Conservation (phyloP, 2,329 filamentous ascomycete species). For the Aureobasidium leucospermi region DNA sequence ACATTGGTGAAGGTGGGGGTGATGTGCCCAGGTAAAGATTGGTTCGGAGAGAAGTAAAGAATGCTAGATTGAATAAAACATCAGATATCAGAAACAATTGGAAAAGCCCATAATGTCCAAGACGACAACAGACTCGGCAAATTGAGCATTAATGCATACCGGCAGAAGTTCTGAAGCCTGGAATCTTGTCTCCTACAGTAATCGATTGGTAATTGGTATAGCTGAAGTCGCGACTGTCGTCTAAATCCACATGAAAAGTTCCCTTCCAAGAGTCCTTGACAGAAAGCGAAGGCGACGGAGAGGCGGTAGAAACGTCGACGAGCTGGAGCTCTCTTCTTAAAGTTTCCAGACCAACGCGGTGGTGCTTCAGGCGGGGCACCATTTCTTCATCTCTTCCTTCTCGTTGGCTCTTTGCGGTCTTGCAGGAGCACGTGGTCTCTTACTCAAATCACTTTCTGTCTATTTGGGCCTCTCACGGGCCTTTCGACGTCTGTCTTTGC, state of each 20-base stretch:
- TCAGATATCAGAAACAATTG: constrained; percentile 1
- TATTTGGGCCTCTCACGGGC: constrained; percentile 2
- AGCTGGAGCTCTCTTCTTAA: constrained; percentile 12
- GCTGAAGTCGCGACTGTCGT: constrained; percentile 3
- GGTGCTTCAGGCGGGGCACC: constrained; percentile 16
- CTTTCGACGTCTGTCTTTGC: not conserved
- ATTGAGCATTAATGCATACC: constrained; percentile 19
- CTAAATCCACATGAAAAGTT: not conserved
- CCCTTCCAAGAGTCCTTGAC: constrained; percentile 1
- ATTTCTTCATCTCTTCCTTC: constrained; percentile 11
- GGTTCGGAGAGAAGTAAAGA: constrained; percentile 73
- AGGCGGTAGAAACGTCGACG: not conserved
- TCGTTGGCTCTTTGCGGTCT: not conserved
- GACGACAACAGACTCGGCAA: constrained; percentile 3
- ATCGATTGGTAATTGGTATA: not conserved
- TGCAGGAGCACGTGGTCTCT: constrained; percentile 9
- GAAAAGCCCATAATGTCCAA: not conserved
- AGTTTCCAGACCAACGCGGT: constrained; percentile 15
- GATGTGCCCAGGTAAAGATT: constrained; percentile 62
- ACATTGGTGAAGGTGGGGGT: constrained; percentile 54
- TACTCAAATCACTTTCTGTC: constrained; percentile 7
- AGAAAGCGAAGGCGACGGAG: constrained; percentile 6
- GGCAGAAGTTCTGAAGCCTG: constrained; percentile 30
- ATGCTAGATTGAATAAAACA: constrained; percentile 47
- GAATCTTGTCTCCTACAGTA: constrained; percentile 19